These are phyloP conservation scores for Phytophthora cactorum DNA, from an alignment of 352 stramenopile species.

Conservation along the genomic window DNA sequence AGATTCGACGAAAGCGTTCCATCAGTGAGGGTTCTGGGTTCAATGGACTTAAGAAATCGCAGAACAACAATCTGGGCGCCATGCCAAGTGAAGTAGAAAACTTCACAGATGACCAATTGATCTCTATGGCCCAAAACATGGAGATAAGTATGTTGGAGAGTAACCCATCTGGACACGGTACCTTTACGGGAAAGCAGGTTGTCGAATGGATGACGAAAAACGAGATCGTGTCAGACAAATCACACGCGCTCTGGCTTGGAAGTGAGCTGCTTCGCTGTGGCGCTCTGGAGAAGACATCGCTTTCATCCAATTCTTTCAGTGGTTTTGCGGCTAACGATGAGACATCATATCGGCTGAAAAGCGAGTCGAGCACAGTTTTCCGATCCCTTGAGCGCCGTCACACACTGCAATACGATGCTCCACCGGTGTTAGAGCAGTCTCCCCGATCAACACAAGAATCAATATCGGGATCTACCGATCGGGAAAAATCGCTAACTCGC, in stretches of 20 bases:
- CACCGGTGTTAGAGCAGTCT: slow-evolving; percentile 17
- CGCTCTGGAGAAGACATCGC: slow-evolving; percentile 50
- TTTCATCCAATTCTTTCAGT: slow-evolving; percentile 33
- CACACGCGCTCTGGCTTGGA: slow-evolving; percentile 78
- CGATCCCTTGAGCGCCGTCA: slow-evolving; percentile 22
- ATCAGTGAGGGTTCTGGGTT: slow-evolving; percentile 64
- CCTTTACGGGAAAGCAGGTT: slow-evolving; percentile 70
- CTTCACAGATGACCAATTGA: slow-evolving; percentile 77
- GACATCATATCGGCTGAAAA: slow-evolving; percentile 48
- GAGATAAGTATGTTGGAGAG: slow-evolving; percentile 59
- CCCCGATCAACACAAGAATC: slow-evolving; percentile 22
- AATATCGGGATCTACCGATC: slow-evolving; percentile 14
- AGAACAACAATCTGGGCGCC: slow-evolving; percentile 31
- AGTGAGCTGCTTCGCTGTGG: slow-evolving; percentile 70
- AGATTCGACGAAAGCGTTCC: slow-evolving; percentile 53
- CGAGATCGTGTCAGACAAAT: slow-evolving; percentile 75
- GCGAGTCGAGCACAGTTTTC: slow-evolving; percentile 46
- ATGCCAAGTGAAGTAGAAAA: slow-evolving; percentile 75
- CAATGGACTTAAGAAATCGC: slow-evolving; percentile 24
- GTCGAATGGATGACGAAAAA: slow-evolving; percentile 83
- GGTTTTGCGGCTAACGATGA: slow-evolving; percentile 41
- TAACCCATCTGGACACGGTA: slow-evolving; percentile 43
- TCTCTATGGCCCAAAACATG: slow-evolving; percentile 80
- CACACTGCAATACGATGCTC: slow-evolving; percentile 27
- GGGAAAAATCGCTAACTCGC: slow-evolving; percentile 20